phyloP scores from a whole-genome alignment of 805 yeast species.

The Kluyveromyces dobzhanskii region DNA sequence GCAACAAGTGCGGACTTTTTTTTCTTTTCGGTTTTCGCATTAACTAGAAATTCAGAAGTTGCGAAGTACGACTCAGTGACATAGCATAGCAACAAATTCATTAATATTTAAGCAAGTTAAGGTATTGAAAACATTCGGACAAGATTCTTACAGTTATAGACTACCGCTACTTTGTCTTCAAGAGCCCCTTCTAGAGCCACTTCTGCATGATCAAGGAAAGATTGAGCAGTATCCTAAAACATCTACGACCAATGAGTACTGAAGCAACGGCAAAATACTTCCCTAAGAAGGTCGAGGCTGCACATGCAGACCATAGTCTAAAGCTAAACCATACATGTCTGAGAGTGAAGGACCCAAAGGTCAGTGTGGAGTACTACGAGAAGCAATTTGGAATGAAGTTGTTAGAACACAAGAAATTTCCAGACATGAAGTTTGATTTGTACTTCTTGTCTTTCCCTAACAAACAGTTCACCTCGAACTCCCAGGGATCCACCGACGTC shows the following conservation, averaged over 20 bases:
- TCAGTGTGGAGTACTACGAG: conserved; percentile 63
- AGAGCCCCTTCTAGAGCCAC: too few relatives aligned
- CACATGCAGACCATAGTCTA: conserved; percentile 21
- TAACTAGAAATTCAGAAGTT: too few relatives aligned
- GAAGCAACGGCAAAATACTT: conserved; percentile 8
- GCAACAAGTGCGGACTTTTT: too few relatives aligned
- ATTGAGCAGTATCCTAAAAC: not conserved
- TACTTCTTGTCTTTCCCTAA: conserved; percentile 52
- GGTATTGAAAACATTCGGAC: too few relatives aligned
- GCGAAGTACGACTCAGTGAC: too few relatives aligned
- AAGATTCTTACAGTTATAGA: too few relatives aligned
- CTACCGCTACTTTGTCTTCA: too few relatives aligned
- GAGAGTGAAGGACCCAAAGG: conserved; percentile 74
- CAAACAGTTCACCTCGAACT: conserved; percentile 28
- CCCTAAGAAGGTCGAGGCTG: conserved; percentile 14
- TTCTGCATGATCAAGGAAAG: not conserved
- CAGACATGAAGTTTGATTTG: conserved; percentile 51
- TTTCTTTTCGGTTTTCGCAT: too few relatives aligned
- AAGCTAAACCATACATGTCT: conserved; percentile 62
- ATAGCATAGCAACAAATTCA: too few relatives aligned
- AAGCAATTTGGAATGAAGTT: conserved; percentile 67
- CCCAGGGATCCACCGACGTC: conserved; percentile 31
- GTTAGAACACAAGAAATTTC: conserved; percentile 42
- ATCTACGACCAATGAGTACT: conserved; percentile 13
- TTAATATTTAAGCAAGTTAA: too few relatives aligned